phyloP scores from a whole-genome alignment of 208 protist species.

The Leishmania amazonensis region DNA sequence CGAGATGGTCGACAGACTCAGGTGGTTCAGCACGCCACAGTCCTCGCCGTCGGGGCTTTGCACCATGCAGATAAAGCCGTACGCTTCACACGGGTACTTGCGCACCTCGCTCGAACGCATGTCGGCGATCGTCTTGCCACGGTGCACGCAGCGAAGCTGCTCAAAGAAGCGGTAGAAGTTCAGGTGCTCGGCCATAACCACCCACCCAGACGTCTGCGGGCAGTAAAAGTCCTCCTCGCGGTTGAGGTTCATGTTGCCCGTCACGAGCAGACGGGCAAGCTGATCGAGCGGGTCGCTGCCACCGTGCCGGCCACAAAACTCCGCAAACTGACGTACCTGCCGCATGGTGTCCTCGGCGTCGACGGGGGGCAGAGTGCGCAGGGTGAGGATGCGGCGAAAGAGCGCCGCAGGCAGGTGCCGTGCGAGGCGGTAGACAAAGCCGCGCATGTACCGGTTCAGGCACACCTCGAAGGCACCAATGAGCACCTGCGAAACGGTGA shows the following conservation, averaged over 20 bases:
- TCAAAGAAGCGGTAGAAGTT: conserved; percentile 99
- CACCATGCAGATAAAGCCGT: conserved; percentile 99
- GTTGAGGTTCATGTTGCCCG: conserved; percentile 87
- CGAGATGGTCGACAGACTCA: conserved; percentile 90
- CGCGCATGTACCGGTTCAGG: conserved; percentile 70
- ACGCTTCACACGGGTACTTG: conserved; percentile 98
- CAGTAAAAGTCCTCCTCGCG: conserved; percentile 88
- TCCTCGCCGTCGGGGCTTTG: conserved; percentile 99
- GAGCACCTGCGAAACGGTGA: conserved; percentile 95
- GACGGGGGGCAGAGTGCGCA: conserved; percentile 21
- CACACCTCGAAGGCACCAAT: conserved; percentile 92
- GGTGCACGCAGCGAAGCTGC: conserved; percentile 98
- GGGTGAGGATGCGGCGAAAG: conserved; percentile 53
- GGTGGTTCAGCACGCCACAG: conserved; percentile 99
- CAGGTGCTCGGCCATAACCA: conserved; percentile 98
- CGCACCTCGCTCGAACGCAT: conserved; percentile 98
- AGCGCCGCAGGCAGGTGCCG: conserved; percentile 51
- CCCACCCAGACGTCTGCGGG: conserved; percentile 94
- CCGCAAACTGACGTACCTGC: conserved; percentile 65
- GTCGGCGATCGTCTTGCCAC: conserved; percentile 98
- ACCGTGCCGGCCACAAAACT: conserved; percentile 44
- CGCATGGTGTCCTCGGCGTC: conserved; percentile 37
- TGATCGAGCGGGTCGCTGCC: conserved; percentile 52
- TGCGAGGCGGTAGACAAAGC: conserved; percentile 54
- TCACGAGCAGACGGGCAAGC: conserved; percentile 73